Conservation (phyloP, 148 eudicot genomes). For the Diospyros kaki region DNA sequence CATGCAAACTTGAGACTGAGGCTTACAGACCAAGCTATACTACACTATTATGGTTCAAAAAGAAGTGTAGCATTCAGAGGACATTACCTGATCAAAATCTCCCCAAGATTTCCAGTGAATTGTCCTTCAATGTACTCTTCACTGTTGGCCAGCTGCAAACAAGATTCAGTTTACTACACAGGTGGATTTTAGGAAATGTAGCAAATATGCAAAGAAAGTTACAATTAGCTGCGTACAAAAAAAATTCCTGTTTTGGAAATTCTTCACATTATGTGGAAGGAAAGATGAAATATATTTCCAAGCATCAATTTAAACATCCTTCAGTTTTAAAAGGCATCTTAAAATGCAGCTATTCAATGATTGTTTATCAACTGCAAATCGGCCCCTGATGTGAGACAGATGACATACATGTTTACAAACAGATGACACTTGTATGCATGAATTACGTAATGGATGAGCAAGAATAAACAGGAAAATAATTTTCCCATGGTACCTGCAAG, state of each 20-base stretch:
- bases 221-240: background rate
- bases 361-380: background rate
- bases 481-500: conserved; percentile 38
- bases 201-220: background rate
- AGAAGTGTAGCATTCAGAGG: background rate
- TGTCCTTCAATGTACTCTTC: conserved; percentile 90
- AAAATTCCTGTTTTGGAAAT: background rate
- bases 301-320: background rate
- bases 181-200: background rate
- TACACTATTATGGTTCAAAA: background rate
- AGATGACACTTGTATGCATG: background rate
- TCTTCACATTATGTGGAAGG: background rate
- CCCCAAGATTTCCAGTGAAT: conserved; percentile 88
- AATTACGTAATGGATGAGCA: background rate
- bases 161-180: background rate
- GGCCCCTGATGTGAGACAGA: background rate
- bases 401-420: background rate
- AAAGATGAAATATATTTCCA: background rate
- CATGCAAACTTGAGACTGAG: too few species aligned
- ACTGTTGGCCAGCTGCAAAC: conserved; percentile 69
- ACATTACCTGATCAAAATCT: conserved; percentile 84
- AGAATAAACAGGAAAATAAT: background rate
- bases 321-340: background rate
- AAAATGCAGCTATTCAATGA: background rate
- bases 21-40: background rate